Base-by-base conservation (phyloP, 805 yeast genomes). In the Starmera caribaea region DNA sequence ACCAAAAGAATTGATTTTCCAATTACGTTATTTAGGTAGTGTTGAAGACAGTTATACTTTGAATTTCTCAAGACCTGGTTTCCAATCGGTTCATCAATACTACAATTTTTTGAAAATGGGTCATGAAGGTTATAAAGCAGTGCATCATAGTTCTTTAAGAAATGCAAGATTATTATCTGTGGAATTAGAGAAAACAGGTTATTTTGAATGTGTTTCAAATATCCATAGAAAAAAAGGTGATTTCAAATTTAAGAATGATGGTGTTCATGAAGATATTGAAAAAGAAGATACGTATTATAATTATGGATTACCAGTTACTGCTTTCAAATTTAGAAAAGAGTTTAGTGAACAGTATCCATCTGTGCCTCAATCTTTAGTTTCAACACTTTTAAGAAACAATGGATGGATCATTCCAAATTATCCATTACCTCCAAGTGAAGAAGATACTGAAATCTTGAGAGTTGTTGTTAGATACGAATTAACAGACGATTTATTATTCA, bases 331-430 rank as follows among this genome's bases (percentile, higher is more conserved):
- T 49, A 71, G 84, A 3, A 65, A 76, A 38, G 66, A 67, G 31
- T 74, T 88, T 57, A 56, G 62, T 33, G 54, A 70, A 34, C 56
- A 69, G 33, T 84, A 78, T 57, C 92, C 95, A 3, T 86, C 78
- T 58, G 73, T 88, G 41, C 95, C 95, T 9, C 96, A 89, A 61
- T 69, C 80, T 14, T 68, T 84, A 42, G 59, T 88, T 24, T 80
- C 95, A 1, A 67, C 79, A 12, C 56, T 87, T 58, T 65, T 88
- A 51, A 74, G 96, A 58, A 75, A 72, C 57, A 76, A 78, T 51
- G 94, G 95, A 12, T 88, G 83, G 76, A 89, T 89, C 57, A 70
- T 88, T 46, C 95, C 96, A 48, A 87, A 88, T 67, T 88, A 88
- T 62, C 85, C 82, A 44, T 69, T 88, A 49, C 95, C 96, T 26